Evolutionary conservation across 305 asterid species (phyloP), one percentile per base, ranked within the genome.

Genomic region (Euphrasia arctica): DNA sequence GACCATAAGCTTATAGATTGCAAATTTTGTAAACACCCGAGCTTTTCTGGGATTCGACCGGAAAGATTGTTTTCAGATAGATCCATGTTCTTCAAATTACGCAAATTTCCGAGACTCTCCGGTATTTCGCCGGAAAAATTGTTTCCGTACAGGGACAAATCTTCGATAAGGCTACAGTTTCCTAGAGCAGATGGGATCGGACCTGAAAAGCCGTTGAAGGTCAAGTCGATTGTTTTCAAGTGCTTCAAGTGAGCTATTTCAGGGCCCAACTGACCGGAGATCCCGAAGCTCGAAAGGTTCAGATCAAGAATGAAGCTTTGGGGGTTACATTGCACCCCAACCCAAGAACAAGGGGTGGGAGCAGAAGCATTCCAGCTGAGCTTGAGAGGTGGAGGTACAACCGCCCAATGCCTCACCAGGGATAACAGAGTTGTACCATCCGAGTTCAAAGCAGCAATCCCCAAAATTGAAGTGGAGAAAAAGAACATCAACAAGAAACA

Each of bases 281-380:
- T 78, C 32, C 66, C 91, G 45, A 68, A 68, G 60, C 69, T 58
- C 14, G 87, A 77, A 39, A 92, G 77, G 77, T 80, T 76, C 70
- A 92, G 61, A 49, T 64, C 75, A 60, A 63, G 64, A 61, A 92
- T 83, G 43, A 57, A 15, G 58, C 49, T 61, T n/a, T 70, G 47
- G 47, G 25, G 58, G 74, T 73, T 77, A 68, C 98, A 92, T 11
- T 70, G 76, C 1, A 92, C 88, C 5, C 98, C 96, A 48, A 66
- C 12, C 98, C 98, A 91, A 0, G 89, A 85, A 73, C 98, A 91
- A 50, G 91, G 95, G 25, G 79, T 77, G 77, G 90, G 36, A 77
- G 77, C 74, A 50, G 97, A 89, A 71, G 85, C 86, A 81, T 85
- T 87, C 97, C 98, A 92, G 79, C 78, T 83, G 67, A 31, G 58